Base-by-base conservation (phyloP, 2,329 filamentous ascomycete species). In the Furcasterigmium sp. region DNA sequence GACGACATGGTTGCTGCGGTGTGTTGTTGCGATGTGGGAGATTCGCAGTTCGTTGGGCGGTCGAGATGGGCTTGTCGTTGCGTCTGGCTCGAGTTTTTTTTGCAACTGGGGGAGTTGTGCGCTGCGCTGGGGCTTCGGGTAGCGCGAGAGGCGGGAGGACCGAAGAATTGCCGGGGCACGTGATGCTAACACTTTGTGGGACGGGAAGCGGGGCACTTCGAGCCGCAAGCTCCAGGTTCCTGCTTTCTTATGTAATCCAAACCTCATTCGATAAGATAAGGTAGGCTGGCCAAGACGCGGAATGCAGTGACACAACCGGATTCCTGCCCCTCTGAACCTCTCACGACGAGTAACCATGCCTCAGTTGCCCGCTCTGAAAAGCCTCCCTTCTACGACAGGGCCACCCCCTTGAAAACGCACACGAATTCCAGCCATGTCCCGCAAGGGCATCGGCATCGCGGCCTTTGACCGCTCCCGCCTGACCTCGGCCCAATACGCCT, bases 391-490 rank as follows among this genome's bases (percentile, higher is more conserved):
- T n/a, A n/a, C n/a, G n/a, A n/a, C n/a, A n/a, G n/a, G n/a, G n/a
- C n/a, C n/a, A n/a, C n/a, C n/a, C n/a, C n/a, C n/a, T n/a, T n/a
- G n/a, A n/a, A n/a, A n/a, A n/a, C n/a, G n/a, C n/a, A n/a, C n/a
- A n/a, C n/a, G n/a, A n/a, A n/a, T n/a, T 26, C 7, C 28, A 32
- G 57, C 25, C 43, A 84, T 84, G 80, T 83, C 80, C 17, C 83
- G 85, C 56, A 88, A 88, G 67, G 89, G 89, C 51, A 89, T 95
- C 47, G 91, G 91, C 57, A 82, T 97, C 45, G 90, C 85, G 25
- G 91, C 91, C 60, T 94, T 96, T 60, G 86, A 90, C 63, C 86
- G 90, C 53, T 86, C 83, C 49, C 86, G 84, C 43, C 81, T 95
- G 50, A 87, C 90, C 9, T 87, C 85, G 21, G 87, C 91, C 42